Percentiles rank a stretch among this genome's conserved stretches.
These are phyloP conservation scores for Pyronema omphalodes DNA, from an alignment of 495 filamentous ascomycete genomes.

Conservation along the genomic window DNA sequence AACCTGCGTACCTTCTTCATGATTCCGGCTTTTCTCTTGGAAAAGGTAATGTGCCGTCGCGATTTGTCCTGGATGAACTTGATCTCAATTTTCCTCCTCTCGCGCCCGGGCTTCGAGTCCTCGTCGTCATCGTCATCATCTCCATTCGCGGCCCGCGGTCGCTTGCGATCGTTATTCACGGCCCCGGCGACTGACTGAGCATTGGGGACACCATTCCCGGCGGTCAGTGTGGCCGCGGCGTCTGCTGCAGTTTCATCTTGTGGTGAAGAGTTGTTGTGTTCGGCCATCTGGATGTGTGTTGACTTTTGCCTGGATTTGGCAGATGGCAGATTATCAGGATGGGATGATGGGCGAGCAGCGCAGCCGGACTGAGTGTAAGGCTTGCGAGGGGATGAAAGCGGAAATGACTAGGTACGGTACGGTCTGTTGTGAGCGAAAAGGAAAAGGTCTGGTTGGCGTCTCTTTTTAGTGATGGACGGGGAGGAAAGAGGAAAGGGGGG, in stretches of 20 bases:
- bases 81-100: constrained; percentile 99
- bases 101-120: constrained; percentile 89
- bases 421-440: constrained; percentile 8
- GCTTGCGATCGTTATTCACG: constrained; percentile 63
- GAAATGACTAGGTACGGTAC: constrained; percentile 5
- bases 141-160: constrained; percentile 52
- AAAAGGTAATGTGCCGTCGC: constrained; percentile 98
- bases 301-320: constrained; percentile 10
- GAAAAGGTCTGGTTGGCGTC: constrained; percentile 8
- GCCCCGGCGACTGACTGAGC: constrained; percentile 32
- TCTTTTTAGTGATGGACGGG: constrained; percentile 15
- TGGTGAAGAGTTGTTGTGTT: constrained; percentile 23
- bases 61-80: constrained; percentile 99
- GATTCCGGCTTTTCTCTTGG: constrained; percentile 99
- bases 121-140: constrained; percentile 90
- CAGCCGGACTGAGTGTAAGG: constrained; percentile 9
- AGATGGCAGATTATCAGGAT: constrained; percentile 7
- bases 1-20: constrained; percentile 89
- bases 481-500: constrained; percentile 12
- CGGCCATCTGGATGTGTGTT: constrained; percentile 3
- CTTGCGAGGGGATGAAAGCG: constrained; percentile 8
- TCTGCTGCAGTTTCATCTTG: constrained; percentile 29
- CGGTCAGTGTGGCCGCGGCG: constrained; percentile 39
- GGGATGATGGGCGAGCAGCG: constrained; percentile 2
- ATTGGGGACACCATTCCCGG: constrained; percentile 44